Conservation (phyloP, 108 stramenopile genomes). For the Cyclotella kingstonii region DNA sequence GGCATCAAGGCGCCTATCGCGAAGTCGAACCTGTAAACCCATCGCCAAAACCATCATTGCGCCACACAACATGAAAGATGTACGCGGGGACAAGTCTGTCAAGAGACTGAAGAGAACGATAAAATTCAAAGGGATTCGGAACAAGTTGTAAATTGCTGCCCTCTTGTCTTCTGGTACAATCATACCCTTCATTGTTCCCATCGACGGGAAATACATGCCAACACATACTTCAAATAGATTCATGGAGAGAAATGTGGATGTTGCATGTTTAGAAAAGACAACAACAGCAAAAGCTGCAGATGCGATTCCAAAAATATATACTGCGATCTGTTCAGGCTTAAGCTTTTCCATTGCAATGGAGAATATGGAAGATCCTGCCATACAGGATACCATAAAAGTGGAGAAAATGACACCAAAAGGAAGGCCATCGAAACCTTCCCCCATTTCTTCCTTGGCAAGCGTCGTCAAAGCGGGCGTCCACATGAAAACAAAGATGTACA, state of each 20-base stretch:
- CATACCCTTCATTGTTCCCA: slow-evolving; percentile 92
- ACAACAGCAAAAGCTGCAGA: slow-evolving; percentile 61
- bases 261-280: slow-evolving; percentile 52
- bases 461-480: slow-evolving; percentile 91
- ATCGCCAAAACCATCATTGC: slow-evolving; percentile 68
- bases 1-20: slow-evolving; percentile 13
- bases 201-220: slow-evolving; percentile 94
- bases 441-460: slow-evolving; percentile 47
- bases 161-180: slow-evolving; percentile 94
- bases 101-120: slow-evolving; percentile 91
- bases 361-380: slow-evolving; percentile 89
- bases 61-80: slow-evolving; percentile 63
- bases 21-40: slow-evolving; percentile 53
- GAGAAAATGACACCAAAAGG: slow-evolving; percentile 95
- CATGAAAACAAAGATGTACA: slow-evolving; percentile 96
- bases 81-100: slow-evolving; percentile 67
- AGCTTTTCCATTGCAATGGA: slow-evolving; percentile 65
- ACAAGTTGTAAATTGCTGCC: slow-evolving; percentile 94
- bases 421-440: slow-evolving; percentile 48
- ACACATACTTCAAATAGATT: slow-evolving; percentile 94
- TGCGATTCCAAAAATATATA: slow-evolving; percentile 65
- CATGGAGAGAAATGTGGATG: slow-evolving; percentile 80
- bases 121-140: slow-evolving; percentile 90
- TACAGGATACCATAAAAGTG: slow-evolving; percentile 94
- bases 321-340: slow-evolving; percentile 66